Base-by-base conservation (phyloP, 2,329 filamentous ascomycete species). In the Colletotrichum navitas region DNA sequence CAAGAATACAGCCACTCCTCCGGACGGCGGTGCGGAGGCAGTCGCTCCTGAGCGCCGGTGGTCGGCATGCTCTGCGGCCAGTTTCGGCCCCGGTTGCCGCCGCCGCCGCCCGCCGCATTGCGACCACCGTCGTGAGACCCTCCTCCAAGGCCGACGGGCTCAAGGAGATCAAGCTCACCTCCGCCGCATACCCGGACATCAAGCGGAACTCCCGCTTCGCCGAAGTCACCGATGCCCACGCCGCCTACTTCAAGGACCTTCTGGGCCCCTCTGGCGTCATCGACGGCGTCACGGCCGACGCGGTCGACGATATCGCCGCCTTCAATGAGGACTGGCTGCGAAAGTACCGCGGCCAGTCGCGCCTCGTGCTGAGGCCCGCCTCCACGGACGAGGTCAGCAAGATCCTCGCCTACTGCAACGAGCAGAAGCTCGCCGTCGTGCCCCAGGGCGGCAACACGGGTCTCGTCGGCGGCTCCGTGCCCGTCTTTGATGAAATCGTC, bases 241-340 rank as follows among this genome's bases (percentile, higher is more conserved):
- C 98, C 65, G 86, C 90, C 60, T 91, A 89, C 83, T 98, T 99
- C 87, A 91, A 92, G 80, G 85, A 90, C 26, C 83, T 98, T n/a
- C 87, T 99, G 43, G 93, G 94, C 66, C 90, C 92, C 45, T 93
- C 92, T 45, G 94, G 94, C 2, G 87, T 98, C 63, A 89, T 98
- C 73, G 95, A 98, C 79, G 94, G 94, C 62, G 88, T 97, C 66
- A 93, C 90, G 4, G 82, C 89, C 75, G 90, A 95, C 81, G 90
- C 83, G 39, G 84, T 87, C 2, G 93, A 93, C 77, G 96, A 98
- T 79, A 87, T 98, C 75, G 94, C 96, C 80, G 89, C 93, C 10
- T 99, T 94, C 87, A 99, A 99, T 83, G 90, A 91, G 79, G 96
- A 99, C 84, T 99, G 97, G 96, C 98, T 99, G 95, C 92, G 93